Conservation (phyloP, 257 asterid species). For the Prunella vulgaris region DNA sequence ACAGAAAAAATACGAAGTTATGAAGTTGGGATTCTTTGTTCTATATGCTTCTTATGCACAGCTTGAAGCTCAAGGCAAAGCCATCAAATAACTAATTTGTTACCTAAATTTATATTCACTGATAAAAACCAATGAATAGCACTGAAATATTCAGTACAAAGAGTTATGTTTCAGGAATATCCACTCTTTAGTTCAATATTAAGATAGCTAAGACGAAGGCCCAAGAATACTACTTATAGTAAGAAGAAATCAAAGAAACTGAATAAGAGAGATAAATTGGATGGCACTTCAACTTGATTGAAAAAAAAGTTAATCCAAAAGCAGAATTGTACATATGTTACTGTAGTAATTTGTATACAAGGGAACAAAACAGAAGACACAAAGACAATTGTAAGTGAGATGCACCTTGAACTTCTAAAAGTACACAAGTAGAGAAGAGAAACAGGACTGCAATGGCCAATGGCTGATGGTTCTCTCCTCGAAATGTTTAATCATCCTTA, state of each 20-base stretch:
- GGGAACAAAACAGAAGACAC: background rate
- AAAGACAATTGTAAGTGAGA: background rate
- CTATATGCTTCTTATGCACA: background rate
- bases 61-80: slow-evolving; percentile 12
- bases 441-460: background rate
- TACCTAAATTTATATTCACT: background rate
- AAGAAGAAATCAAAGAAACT: background rate
- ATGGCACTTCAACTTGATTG: background rate
- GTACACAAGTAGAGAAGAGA: background rate
- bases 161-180: too few species aligned
- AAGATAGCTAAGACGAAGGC: too few species aligned
- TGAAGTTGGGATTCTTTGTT: background rate
- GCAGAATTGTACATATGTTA: background rate
- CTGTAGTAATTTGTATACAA: background rate
- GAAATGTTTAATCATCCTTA: background rate
- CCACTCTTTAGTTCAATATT: background rate
- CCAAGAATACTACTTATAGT: background rate
- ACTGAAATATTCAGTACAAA: too few species aligned
- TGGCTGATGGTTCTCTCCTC: background rate
- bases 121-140: too few species aligned
- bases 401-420: slow-evolving; percentile 1
- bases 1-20: background rate
- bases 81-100: background rate
- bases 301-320: background rate
- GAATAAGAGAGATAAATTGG: background rate